Conservation (phyloP, 306 rosid species). For the Datisca glomerata region DNA sequence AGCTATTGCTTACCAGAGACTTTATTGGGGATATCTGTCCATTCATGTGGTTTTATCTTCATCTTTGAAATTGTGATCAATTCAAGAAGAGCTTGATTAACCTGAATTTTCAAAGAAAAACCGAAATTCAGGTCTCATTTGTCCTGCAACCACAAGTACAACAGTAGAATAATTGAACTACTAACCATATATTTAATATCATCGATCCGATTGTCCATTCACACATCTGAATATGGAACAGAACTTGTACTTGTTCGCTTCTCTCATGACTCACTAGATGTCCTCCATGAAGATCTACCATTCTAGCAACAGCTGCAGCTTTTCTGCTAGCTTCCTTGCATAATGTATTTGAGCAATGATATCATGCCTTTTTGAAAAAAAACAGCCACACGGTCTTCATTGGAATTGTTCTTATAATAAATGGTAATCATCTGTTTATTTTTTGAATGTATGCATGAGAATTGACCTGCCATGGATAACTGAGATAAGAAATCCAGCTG, state of each 20-base stretch:
- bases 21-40: constrained; percentile 60
- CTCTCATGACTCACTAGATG: constrained; percentile 94
- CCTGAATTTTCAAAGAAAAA: constrained; percentile 34
- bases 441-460: no score
- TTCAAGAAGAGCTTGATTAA: constrained; percentile 70
- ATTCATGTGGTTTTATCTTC: constrained; percentile 48
- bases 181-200: no score
- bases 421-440: not conserved
- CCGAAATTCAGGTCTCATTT: constrained; percentile 10
- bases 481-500: constrained; percentile 72
- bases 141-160: constrained; percentile 4
- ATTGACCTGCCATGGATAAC: constrained; percentile 88
- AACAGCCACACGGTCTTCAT: not conserved
- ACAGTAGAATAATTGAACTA: not conserved
- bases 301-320: constrained; percentile 69
- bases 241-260: not conserved
- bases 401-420: not conserved
- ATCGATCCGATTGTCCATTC: no score
- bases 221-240: no score
- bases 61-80: constrained; percentile 58
- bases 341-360: constrained; percentile 71
- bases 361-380: constrained; percentile 10
- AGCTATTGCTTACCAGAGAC: constrained; percentile 34
- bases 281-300: constrained; percentile 93
- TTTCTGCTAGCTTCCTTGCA: constrained; percentile 72